These are phyloP conservation scores for Pecoramyces ruminantium DNA, from an alignment of 192 early-diverging fungal genomes.

Conservation along the genomic window DNA sequence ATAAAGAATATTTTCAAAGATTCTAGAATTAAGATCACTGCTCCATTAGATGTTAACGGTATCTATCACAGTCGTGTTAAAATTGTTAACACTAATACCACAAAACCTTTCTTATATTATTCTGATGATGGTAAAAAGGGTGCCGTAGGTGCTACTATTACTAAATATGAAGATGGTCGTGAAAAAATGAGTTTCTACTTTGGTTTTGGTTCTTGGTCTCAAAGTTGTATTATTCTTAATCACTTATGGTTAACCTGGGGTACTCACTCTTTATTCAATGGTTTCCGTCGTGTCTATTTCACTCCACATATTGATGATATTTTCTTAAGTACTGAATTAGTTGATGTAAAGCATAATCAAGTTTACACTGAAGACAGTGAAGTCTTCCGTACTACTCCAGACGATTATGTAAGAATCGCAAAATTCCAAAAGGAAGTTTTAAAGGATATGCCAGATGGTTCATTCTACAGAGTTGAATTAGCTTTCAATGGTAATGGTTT, in stretches of 20 bases:
- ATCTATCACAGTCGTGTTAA: neutral
- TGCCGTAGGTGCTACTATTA: constrained; percentile 13
- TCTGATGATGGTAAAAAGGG: neutral
- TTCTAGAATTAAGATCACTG: neutral
- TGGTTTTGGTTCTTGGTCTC: constrained; percentile 19
- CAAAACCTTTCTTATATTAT: neutral
- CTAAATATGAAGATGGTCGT: constrained; percentile 6
- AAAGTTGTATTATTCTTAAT: constrained; percentile 7
- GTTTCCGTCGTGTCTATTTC: constrained; percentile 25
- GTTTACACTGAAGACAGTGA: neutral
- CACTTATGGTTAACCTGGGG: constrained; percentile 25
- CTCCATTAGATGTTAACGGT: neutral
- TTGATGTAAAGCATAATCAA: neutral
- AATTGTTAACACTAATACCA: neutral
- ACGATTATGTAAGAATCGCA: constrained; percentile 11
- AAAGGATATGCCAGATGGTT: constrained; percentile 14
- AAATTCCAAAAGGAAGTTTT: constrained; percentile 19
- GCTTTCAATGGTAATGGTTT: constrained; percentile 24
- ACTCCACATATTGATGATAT: constrained; percentile 18
- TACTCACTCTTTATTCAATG: constrained; percentile 18
- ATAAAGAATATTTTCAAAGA: neutral
- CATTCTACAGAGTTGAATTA: constrained; percentile 12
- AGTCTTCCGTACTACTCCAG: constrained; percentile 7
- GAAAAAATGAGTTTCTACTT: constrained; percentile 27
- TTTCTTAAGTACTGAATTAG: constrained; percentile 5